phyloP scores from a whole-genome alignment of 768 basidiomycete species.

The Mycena epipterygia region DNA sequence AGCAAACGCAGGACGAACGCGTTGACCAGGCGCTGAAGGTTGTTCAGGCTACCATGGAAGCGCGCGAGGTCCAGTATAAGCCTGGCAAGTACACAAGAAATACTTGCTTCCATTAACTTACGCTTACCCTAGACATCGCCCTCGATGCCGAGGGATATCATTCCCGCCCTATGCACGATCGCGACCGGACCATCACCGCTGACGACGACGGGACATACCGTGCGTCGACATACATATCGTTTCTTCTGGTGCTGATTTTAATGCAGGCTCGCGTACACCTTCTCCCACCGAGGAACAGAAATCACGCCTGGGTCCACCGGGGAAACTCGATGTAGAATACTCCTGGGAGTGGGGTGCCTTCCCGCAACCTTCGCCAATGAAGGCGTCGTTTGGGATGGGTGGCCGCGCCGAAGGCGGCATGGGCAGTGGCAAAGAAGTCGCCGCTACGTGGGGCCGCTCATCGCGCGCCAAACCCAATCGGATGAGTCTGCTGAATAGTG shows the following conservation, averaged over 20 bases:
- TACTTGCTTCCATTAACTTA: not conserved
- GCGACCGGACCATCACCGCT: conserved; percentile 56
- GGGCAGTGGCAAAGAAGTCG: conserved; percentile 38
- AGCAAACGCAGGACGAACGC: conserved; percentile 53
- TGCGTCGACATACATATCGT: not conserved
- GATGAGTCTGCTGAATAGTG: conserved; percentile 8
- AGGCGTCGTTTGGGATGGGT: conserved; percentile 63
- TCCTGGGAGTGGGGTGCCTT: conserved; percentile 97
- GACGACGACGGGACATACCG: conserved; percentile 39
- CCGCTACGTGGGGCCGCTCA: conserved; percentile 29
- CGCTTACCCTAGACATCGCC: conserved; percentile 69
- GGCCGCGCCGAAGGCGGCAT: conserved; percentile 50
- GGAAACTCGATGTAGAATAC: conserved; percentile 63
- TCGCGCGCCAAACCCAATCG: conserved; percentile 28
- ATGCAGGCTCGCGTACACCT: conserved; percentile 40
- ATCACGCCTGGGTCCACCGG: not conserved
- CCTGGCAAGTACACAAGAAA: conserved; percentile 56
- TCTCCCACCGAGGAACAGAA: conserved; percentile 33
- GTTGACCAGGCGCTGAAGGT: conserved; percentile 67
- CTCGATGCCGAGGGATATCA: conserved; percentile 91
- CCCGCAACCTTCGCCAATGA: conserved; percentile 82
- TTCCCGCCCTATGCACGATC: conserved; percentile 55
- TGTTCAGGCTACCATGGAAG: conserved; percentile 56
- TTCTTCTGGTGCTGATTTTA: not conserved
- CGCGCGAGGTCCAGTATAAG: conserved; percentile 74